These are phyloP conservation scores for Xylaria flabelliformis DNA, from an alignment of 495 filamentous ascomycete species.

Conservation along the genomic window DNA sequence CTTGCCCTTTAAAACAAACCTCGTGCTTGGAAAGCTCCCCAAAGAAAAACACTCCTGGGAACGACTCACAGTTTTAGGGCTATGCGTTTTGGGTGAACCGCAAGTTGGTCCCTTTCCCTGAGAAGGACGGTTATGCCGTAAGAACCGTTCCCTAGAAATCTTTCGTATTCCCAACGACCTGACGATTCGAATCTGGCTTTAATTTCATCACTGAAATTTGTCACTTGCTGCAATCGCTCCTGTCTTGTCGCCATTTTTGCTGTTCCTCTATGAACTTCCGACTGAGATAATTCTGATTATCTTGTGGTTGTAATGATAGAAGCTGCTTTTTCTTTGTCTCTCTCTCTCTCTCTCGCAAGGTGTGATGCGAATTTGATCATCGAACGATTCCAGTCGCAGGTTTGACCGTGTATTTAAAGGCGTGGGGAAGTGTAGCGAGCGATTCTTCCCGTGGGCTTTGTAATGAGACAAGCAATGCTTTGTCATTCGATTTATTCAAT, in stretches of 20 bases:
- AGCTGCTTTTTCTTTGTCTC: not conserved
- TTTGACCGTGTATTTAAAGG: not conserved
- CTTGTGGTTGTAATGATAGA: not conserved
- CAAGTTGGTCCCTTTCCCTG: not conserved
- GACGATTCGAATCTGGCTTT: not conserved
- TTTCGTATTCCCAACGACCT: conserved; percentile 16
- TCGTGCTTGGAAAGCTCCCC: too few species aligned
- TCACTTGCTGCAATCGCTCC: not conserved
- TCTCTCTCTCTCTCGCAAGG: not conserved
- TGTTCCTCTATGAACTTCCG: not conserved
- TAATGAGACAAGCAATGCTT: conserved; percentile 10
- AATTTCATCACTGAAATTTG: not conserved
- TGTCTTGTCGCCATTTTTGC: not conserved
- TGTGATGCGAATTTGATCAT: not conserved
- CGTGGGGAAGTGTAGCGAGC: not conserved
- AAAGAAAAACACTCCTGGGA: too few species aligned
- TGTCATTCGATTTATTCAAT: not conserved
- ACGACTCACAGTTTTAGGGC: conserved; percentile 1
- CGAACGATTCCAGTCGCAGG: not conserved
- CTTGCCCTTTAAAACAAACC: too few species aligned
- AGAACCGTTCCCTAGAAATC: not conserved
- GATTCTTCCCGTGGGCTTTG: not conserved
- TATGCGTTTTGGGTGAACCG: not conserved
- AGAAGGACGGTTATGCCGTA: conserved; percentile 9
- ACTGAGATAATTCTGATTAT: not conserved